phyloP scores from a whole-genome alignment of 73 alveolate genomes.

The Paramecium octaurelia region DNA sequence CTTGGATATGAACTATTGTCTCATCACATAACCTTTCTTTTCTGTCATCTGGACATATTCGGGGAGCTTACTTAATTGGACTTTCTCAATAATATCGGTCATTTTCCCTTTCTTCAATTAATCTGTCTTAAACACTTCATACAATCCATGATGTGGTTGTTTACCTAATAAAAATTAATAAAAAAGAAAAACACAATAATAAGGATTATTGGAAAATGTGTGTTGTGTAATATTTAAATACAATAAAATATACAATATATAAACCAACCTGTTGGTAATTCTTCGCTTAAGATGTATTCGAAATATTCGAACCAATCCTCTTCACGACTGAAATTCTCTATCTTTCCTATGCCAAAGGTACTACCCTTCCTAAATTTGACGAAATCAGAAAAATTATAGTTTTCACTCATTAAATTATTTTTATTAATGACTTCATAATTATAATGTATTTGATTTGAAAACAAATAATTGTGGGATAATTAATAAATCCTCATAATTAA shows the following conservation, averaged over 20 bases:
- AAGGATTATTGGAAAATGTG: not conserved
- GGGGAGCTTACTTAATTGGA: not conserved
- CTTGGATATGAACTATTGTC: not conserved
- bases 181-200: constrained; percentile 5
- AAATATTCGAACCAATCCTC: constrained; percentile 46
- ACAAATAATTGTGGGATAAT: not conserved
- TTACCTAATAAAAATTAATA: constrained; percentile 16
- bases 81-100: not conserved
- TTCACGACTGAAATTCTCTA: constrained; percentile 17
- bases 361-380: not conserved
- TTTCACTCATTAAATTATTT: constrained; percentile 7
- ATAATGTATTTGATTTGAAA: not conserved
- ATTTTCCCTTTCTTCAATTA: not conserved
- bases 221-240: not conserved
- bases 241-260: not conserved
- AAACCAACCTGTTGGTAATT: constrained; percentile 39
- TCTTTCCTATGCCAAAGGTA: not conserved
- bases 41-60: not conserved
- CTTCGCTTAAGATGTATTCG: not conserved
- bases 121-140: constrained; percentile 46
- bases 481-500: not conserved
- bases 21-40: not conserved
- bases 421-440: not conserved
- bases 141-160: constrained; percentile 36
- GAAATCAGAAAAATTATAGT: constrained; percentile 32